Conservation (phyloP, 1,284 basidiomycete genomes). For the Mycena sp. region DNA sequence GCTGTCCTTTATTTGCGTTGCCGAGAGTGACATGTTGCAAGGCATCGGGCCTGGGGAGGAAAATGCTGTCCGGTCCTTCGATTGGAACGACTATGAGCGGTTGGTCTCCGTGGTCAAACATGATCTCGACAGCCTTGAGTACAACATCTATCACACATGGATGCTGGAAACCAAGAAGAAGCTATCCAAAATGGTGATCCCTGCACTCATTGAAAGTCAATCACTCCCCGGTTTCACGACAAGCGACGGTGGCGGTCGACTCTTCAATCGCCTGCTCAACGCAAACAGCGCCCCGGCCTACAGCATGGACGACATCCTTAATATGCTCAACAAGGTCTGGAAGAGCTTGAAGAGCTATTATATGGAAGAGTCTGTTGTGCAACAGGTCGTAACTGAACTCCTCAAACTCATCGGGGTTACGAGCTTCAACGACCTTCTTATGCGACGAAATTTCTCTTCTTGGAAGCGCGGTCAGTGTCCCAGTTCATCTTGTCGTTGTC, state of each 20-base stretch:
- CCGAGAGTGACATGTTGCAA: slow-evolving; percentile 97
- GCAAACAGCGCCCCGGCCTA: slow-evolving; percentile 89
- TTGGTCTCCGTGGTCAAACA: slow-evolving; percentile 98
- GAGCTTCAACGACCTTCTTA: slow-evolving; percentile 98
- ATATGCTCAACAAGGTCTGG: slow-evolving; percentile 98
- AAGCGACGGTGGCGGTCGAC: slow-evolving; percentile 89
- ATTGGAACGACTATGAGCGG: slow-evolving; percentile 98
- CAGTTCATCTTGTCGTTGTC: not conserved
- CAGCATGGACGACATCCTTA: slow-evolving; percentile 99
- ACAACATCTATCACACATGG: slow-evolving; percentile 99
- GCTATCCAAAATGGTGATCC: slow-evolving; percentile 98
- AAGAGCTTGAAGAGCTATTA: slow-evolving; percentile 99
- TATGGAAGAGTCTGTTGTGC: slow-evolving; percentile 97
- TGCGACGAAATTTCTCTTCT: slow-evolving; percentile 99
- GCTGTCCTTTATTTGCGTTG: slow-evolving; percentile 98
- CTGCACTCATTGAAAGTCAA: slow-evolving; percentile 97
- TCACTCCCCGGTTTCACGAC: slow-evolving; percentile 98
- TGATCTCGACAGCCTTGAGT: slow-evolving; percentile 97
- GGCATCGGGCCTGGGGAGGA: slow-evolving; percentile 98
- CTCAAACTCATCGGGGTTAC: slow-evolving; percentile 97
- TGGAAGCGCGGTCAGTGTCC: slow-evolving; percentile 92
- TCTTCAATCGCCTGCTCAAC: slow-evolving; percentile 94
- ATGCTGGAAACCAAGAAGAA: slow-evolving; percentile 99
- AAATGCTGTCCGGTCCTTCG: slow-evolving; percentile 89
- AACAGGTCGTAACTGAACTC: slow-evolving; percentile 96